Evolutionary conservation across 2,329 filamentous ascomycete genomes (phyloP).

Genomic region (Aspergillus niger): DNA sequence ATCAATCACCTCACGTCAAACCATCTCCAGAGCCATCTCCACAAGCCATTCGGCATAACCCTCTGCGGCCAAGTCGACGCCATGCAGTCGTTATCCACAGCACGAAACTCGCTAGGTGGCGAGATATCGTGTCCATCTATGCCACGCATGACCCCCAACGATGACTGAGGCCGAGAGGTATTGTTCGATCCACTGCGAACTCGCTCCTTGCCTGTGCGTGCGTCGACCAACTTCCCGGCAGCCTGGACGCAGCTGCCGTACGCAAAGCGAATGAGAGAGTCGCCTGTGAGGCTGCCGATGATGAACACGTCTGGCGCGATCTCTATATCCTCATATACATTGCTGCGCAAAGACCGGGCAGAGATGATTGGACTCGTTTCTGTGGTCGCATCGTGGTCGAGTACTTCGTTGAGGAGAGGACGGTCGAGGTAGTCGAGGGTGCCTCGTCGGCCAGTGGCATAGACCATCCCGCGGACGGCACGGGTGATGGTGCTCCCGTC

Average conservation of each 20-base stretch:
- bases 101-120: not conserved
- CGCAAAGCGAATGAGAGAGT: conserved; percentile 62
- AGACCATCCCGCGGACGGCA: conserved; percentile 53
- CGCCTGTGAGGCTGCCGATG: conserved; percentile 61
- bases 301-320: conserved; percentile 57
- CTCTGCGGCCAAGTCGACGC: conserved; percentile 1
- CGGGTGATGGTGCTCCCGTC: conserved; percentile 50
- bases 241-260: conserved; percentile 61
- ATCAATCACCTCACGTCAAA: conserved; percentile 11
- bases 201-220: conserved; percentile 21
- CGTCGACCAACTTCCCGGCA: conserved; percentile 53
- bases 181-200: conserved; percentile 1
- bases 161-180: conserved; percentile 17
- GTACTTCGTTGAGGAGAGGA: conserved; percentile 51
- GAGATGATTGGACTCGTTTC: conserved; percentile 46
- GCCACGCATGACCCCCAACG: conserved; percentile 40
- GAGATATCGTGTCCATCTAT: conserved; percentile 39
- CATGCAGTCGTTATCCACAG: conserved; percentile 3
- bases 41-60: conserved; percentile 11
- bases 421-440: conserved; percentile 55
- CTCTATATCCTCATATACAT: conserved; percentile 55
- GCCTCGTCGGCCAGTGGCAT: conserved; percentile 60
- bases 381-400: conserved; percentile 29
- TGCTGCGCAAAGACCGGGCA: conserved; percentile 55
- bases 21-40: conserved; percentile 18